phyloP scores from a whole-genome alignment of 805 yeast genomes.

The Metschnikowia anglica region DNA sequence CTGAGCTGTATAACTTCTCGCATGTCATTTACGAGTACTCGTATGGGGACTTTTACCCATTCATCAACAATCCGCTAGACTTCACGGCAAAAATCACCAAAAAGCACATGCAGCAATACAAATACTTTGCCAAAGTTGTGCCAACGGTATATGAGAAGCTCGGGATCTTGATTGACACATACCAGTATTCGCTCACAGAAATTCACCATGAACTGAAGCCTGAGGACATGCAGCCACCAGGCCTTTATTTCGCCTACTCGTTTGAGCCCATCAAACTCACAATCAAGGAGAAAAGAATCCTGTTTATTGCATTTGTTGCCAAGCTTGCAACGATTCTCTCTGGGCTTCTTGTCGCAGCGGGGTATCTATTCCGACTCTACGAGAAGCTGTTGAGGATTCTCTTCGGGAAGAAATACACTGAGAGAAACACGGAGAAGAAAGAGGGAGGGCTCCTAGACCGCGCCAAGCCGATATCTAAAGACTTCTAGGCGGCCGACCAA shows the following conservation, averaged over 20 bases:
- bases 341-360: slow-evolving; percentile 69
- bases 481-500: slow-evolving; percentile 3
- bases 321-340: slow-evolving; percentile 80
- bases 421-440: slow-evolving; percentile 47
- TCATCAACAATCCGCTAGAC: slow-evolving; percentile 84
- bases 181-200: slow-evolving; percentile 77
- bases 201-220: slow-evolving; percentile 32
- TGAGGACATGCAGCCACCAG: slow-evolving; percentile 49
- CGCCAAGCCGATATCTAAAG: slow-evolving; percentile 7
- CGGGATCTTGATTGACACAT: slow-evolving; percentile 74
- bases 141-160: slow-evolving; percentile 75
- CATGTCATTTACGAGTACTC: slow-evolving; percentile 86
- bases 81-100: slow-evolving; percentile 59
- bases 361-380: slow-evolving; percentile 58
- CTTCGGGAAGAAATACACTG: slow-evolving; percentile 58
- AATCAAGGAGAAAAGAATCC: slow-evolving; percentile 67
- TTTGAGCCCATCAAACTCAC: slow-evolving; percentile 82
- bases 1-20: slow-evolving; percentile 65
- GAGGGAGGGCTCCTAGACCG: slow-evolving; percentile 34
- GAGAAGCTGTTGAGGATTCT: slow-evolving; percentile 53
- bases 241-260: slow-evolving; percentile 78
- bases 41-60: slow-evolving; percentile 88
- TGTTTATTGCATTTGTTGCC: slow-evolving; percentile 75
- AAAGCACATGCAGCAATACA: slow-evolving; percentile 49
- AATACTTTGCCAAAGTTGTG: slow-evolving; percentile 74